Evolutionary conservation across 2,329 filamentous ascomycete species (phyloP).

Genomic region (Ceratocystiopsis minuta): DNA sequence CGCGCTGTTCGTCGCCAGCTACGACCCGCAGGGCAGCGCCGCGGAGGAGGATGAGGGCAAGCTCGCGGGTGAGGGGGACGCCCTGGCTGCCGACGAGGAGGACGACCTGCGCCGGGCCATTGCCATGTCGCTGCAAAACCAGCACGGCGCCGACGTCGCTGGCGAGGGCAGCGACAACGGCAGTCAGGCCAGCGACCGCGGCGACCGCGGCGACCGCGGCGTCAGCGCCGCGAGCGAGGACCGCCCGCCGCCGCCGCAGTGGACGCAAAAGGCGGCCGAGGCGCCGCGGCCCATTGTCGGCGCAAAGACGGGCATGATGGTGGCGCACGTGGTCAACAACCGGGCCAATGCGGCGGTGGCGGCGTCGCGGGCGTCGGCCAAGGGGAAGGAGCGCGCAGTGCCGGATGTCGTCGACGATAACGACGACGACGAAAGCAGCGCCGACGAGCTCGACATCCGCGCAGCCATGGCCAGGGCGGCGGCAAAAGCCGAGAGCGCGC

Average conservation of each 20-base stretch:
- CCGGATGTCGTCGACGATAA: not conserved
- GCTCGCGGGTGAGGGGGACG: slow-evolving; percentile 14
- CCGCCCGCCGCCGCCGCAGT: slow-evolving; percentile 29
- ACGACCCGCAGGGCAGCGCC: slow-evolving; percentile 16
- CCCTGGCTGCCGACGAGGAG: slow-evolving; percentile 20
- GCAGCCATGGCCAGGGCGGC: slow-evolving; percentile 52
- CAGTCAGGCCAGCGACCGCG: slow-evolving; percentile 16
- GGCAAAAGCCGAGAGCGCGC: slow-evolving; percentile 26
- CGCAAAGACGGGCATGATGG: slow-evolving; percentile 35
- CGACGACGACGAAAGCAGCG: slow-evolving; percentile 34
- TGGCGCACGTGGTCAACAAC: slow-evolving; percentile 59
- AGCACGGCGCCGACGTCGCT: slow-evolving; percentile 27
- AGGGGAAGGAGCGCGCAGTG: not conserved
- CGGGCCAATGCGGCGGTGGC: slow-evolving; percentile 42
- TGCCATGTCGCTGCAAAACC: slow-evolving; percentile 61
- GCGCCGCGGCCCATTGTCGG: slow-evolving; percentile 32
- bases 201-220: slow-evolving; percentile 18
- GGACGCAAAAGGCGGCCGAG: slow-evolving; percentile 36
- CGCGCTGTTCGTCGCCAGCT: slow-evolving; percentile 35
- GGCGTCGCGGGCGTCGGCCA: not conserved
- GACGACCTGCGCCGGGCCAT: slow-evolving; percentile 66
- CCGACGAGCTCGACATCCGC: slow-evolving; percentile 66
- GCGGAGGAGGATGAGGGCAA: slow-evolving; percentile 3
- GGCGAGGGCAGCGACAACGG: slow-evolving; percentile 11
- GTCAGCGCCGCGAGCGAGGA: too few relatives aligned